Evolutionary conservation across 2,329 filamentous ascomycete genomes (phyloP), one percentile per base, ranked within the genome.

Genomic region (Geosmithia flava): DNA sequence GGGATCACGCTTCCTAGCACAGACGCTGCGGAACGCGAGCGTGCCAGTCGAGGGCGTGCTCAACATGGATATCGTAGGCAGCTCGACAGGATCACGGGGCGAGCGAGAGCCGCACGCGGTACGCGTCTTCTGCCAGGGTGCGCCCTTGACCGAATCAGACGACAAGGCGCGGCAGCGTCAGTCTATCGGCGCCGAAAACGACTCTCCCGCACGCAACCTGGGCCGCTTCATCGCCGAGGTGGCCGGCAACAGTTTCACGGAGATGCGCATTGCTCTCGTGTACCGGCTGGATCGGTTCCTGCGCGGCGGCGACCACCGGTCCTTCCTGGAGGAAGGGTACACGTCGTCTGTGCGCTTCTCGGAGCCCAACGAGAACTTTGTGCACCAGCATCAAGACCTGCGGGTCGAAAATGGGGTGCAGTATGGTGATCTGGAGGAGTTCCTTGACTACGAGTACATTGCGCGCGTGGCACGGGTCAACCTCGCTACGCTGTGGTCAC

Each of bases 11-110:
- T 71, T 71, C 58, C 62, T 79, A 5, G 76, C 76, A 2, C 68
- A 72, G 54, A 73, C 68, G 0, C 68, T 76, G 46, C 70, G 68
- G 30, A 74, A 76, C 53, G 61, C 67, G 6, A 71, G 64, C 44
- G 68, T 69, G 8, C 72, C 78, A 54, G 72, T 80, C 3, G 74
- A 76, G 58, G 76, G 68, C 15, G 77, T 78, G 67, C 68, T 75
- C 48, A 80, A 72, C 53, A 72, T 74, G 61, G 75, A 80, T 58
- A 77, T 78, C 49, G 70, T 80, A 6, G 76, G 76, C 37, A 74
- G 67, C 5, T 64, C 69, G 2, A 67, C 61, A 1, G 70, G 68
- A 8, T 67, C 70, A 48, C 65, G 67, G 17, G 71, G 69, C 19
- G 62, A 65, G 43, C 60, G 62, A 48, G 68, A 75, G 53, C 72